phyloP scores from a whole-genome alignment of 164 flowering plant genomes.

The Annona cherimola region DNA sequence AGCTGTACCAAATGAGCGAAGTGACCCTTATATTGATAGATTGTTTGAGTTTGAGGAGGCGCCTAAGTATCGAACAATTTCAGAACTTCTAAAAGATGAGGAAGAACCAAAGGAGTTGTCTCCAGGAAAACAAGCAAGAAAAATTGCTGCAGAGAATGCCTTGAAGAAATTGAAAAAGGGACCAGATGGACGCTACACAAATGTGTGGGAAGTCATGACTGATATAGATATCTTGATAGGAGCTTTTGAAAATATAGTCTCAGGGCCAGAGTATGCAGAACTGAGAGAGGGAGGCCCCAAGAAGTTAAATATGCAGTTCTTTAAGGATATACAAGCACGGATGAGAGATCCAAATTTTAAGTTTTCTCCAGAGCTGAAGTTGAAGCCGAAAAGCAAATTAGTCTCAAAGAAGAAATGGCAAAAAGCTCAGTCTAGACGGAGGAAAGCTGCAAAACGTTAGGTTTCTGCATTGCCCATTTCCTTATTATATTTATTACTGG shows the following conservation, averaged over 20 bases:
- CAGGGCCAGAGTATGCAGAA: constrained; percentile 92
- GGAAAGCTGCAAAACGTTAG: constrained; percentile 72
- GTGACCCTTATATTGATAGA: constrained; percentile 77
- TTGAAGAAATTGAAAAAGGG: constrained; percentile 92
- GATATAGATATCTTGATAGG: constrained; percentile 87
- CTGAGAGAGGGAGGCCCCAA: constrained; percentile 88
- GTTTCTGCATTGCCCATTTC: not conserved
- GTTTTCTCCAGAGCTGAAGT: constrained; percentile 75
- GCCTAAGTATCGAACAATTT: constrained; percentile 67
- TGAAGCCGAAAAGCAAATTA: constrained; percentile 90
- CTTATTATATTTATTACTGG: no score
- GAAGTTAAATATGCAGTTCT: constrained; percentile 78
- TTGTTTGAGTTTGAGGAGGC: constrained; percentile 88
- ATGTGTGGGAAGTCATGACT: constrained; percentile 96
- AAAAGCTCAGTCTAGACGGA: constrained; percentile 64
- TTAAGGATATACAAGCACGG: constrained; percentile 86
- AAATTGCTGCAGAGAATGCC: constrained; percentile 87
- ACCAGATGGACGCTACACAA: constrained; percentile 89
- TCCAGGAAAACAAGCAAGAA: constrained; percentile 94
- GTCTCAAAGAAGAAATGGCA: constrained; percentile 85
- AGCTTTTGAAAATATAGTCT: constrained; percentile 90
- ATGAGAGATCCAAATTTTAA: constrained; percentile 96
- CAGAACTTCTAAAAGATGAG: constrained; percentile 69
- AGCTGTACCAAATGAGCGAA: constrained; percentile 70
- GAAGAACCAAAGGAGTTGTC: constrained; percentile 74